phyloP scores from a whole-genome alignment of 2,329 filamentous ascomycete genomes.

The Arthrobotrys sphaeroides region DNA sequence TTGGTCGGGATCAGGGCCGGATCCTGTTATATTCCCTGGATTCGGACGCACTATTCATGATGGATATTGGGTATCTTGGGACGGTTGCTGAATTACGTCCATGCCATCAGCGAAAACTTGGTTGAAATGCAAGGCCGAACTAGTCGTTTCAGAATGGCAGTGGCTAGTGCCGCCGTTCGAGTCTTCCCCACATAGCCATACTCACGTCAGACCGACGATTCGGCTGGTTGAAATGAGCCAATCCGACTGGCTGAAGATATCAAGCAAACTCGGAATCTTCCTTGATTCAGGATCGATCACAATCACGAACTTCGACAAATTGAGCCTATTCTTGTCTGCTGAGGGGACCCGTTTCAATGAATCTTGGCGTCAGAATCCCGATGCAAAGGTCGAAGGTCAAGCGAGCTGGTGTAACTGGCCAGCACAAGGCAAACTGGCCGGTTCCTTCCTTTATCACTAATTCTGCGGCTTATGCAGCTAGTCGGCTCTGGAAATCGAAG shows the following conservation, averaged over 20 bases:
- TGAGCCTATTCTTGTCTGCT: background rate
- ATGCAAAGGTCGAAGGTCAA: background rate
- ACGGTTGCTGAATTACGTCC: conserved; percentile 18
- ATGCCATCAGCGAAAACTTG: conserved; percentile 10
- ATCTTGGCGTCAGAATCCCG: background rate
- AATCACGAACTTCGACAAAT: background rate
- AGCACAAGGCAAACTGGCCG: background rate
- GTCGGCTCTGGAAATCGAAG: conserved; percentile 16
- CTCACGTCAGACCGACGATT: conserved; percentile 20
- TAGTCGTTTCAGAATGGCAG: conserved; percentile 20
- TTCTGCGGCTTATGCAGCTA: conserved; percentile 19
- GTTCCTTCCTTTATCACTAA: background rate
- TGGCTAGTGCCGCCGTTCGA: background rate
- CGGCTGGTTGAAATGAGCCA: background rate
- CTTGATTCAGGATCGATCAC: background rate
- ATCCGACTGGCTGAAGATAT: conserved; percentile 3
- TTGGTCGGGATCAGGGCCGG: conserved; percentile 2
- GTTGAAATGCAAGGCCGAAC: conserved; percentile 17
- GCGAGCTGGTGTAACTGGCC: background rate
- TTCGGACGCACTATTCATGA: background rate
- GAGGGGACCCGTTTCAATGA: conserved; percentile 1
- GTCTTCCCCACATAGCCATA: conserved; percentile 7
- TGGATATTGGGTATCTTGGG: conserved; percentile 17
- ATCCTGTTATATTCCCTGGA: conserved; percentile 14
- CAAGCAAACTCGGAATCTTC: conserved; percentile 8